Base-by-base conservation (phyloP, 805 yeast species). In the Barnettozyma vustinii region DNA sequence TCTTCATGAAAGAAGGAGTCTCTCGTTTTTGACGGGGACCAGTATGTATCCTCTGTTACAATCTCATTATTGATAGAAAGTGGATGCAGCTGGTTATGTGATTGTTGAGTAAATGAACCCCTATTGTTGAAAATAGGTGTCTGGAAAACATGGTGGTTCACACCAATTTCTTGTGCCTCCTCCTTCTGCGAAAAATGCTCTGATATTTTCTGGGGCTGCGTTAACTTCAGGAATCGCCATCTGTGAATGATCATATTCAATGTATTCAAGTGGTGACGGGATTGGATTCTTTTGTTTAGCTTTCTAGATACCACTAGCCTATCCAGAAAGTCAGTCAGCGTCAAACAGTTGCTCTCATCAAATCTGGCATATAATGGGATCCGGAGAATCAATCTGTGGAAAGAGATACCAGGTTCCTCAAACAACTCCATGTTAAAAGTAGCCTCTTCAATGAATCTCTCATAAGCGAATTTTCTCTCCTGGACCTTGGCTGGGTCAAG, bases 361-460 rank as follows among this genome's bases (percentile, higher is more conserved):
- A 89, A 87, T 41, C 83, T 73, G 2, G 85, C 79, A 65, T 88
- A 89, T 42, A 87, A 71, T 0, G 96, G 96, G 36, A 90, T 71
- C 55, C 80, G 82, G 27, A 80, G 65, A 36, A 91, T 64, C 16
- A 88, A 60, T 45, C 81, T 71, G 13, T 77, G 73, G 65, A 89
- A 89, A 4, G 82, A 73, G 9, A 89, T 76, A 1, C 86, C 87
- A 0, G 75, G 75, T n/a, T 75, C 80, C 16, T 76, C 72, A 44
- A 76, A 72, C 19, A 81, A 69, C 51, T 80, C 79, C 73, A 84
- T 81, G 36, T 73, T 75, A 54, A 79, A 61, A 23, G 73, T 60
- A 0, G 86, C 83, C 56, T 89, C 96, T 54, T 84, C 86, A 16
- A 87, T 73, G 56, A 90, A 81, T 51, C 79, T 67, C 50, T 87